These are phyloP conservation scores for Apiotrichum gracile DNA, from an alignment of 1,284 basidiomycete genomes.

Conservation along the genomic window DNA sequence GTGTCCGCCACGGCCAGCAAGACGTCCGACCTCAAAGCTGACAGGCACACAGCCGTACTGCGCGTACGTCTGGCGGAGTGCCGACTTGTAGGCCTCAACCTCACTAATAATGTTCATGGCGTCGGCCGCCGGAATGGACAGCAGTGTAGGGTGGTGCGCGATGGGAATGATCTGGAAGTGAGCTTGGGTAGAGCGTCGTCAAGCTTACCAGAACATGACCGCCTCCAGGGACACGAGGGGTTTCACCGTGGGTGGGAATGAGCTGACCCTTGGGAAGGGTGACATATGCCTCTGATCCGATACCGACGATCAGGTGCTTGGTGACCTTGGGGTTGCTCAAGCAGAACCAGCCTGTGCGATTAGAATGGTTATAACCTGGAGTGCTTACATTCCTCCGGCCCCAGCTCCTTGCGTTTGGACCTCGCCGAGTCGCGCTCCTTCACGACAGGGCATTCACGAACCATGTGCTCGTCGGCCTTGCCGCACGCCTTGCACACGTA, in stretches of 20 bases:
- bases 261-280: slow-evolving; percentile 91
- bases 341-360: slow-evolving; percentile 83
- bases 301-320: slow-evolving; percentile 89
- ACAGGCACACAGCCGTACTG: slow-evolving; percentile 64
- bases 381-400: slow-evolving; percentile 54
- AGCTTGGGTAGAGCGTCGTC: not conserved
- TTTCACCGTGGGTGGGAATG: slow-evolving; percentile 58
- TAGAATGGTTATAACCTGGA: not conserved
- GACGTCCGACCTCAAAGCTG: slow-evolving; percentile 78
- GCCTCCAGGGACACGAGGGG: slow-evolving; percentile 70
- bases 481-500: slow-evolving; percentile 85
- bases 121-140: slow-evolving; percentile 67
- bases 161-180: slow-evolving; percentile 68
- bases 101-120: slow-evolving; percentile 69
- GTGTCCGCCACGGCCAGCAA: slow-evolving; percentile 81
- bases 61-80: slow-evolving; percentile 65
- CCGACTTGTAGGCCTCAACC: slow-evolving; percentile 72
- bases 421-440: slow-evolving; percentile 49
- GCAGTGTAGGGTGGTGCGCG: slow-evolving; percentile 59
- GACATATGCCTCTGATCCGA: slow-evolving; percentile 85
- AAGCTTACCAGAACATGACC: slow-evolving; percentile 69
- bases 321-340: slow-evolving; percentile 80
- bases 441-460: slow-evolving; percentile 75
- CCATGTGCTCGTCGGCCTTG: slow-evolving; percentile 64
- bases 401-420: slow-evolving; percentile 48